A percentile compares a stretch with the other conserved stretches of the same genome.
These are phyloP conservation scores for Hypoxylon fragiforme DNA, from an alignment of 495 filamentous ascomycete genomes.

Conservation along the genomic window DNA sequence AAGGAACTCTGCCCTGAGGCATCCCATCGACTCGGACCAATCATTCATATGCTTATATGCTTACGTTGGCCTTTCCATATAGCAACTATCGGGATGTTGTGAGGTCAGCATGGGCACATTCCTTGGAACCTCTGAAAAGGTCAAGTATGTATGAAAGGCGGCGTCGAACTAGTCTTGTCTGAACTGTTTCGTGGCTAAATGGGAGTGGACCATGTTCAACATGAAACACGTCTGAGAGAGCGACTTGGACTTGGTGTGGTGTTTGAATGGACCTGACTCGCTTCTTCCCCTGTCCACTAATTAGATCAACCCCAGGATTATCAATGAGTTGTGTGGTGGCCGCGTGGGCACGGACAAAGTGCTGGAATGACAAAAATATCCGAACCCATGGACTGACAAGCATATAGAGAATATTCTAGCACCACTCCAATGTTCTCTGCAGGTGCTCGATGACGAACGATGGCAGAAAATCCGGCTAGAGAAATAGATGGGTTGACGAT, in stretches of 20 bases:
- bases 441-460: not conserved
- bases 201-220: conserved; percentile 26
- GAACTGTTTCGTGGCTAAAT: conserved; percentile 33
- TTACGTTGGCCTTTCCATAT: conserved; percentile 27
- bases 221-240: conserved; percentile 33
- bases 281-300: conserved; percentile 12
- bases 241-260: not conserved
- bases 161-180: conserved; percentile 22
- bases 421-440: not conserved
- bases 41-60: not conserved
- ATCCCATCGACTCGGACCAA: not conserved
- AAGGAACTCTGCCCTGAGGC: not conserved
- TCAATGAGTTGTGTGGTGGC: conserved; percentile 19
- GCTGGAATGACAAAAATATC: conserved; percentile 20
- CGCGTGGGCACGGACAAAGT: conserved; percentile 23
- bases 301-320: conserved; percentile 30
- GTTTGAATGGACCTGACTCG: conserved; percentile 12
- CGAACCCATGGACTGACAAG: conserved; percentile 9
- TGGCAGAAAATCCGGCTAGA: not conserved
- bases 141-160: conserved; percentile 11
- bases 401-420: not conserved
- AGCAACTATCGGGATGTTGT: conserved; percentile 20
- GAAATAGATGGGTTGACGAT: not conserved
- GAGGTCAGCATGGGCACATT: conserved; percentile 22
- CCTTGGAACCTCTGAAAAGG: conserved; percentile 14